phyloP scores from a whole-genome alignment of 768 basidiomycete genomes.

The Coprinellus micaceus region DNA sequence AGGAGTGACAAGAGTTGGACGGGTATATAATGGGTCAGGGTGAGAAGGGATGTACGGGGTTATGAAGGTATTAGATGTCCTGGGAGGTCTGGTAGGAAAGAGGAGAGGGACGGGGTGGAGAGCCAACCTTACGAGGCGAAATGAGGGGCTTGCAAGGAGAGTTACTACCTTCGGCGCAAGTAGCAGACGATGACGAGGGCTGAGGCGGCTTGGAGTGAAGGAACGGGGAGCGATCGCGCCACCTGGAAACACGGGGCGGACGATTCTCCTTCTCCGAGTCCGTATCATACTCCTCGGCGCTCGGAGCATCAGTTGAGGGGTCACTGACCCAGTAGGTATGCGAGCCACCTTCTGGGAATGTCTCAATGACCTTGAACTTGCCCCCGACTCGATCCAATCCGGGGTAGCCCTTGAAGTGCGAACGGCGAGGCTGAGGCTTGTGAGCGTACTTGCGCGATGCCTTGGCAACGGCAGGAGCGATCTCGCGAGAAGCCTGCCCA shows the following conservation, averaged over 20 bases:
- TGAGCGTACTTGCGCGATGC: background rate
- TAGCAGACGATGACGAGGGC: too few relatives aligned
- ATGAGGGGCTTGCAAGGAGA: too few relatives aligned
- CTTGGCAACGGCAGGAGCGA: too few relatives aligned
- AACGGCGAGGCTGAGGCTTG: slow-evolving; percentile 6
- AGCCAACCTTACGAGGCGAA: too few relatives aligned
- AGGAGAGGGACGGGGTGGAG: too few relatives aligned
- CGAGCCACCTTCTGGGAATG: slow-evolving; percentile 13
- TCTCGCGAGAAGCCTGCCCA: too few relatives aligned
- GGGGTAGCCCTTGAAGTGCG: slow-evolving; percentile 9
- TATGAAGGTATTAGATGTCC: too few relatives aligned
- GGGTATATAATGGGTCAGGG: too few relatives aligned
- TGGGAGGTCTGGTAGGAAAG: too few relatives aligned
- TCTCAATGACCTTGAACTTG: slow-evolving; percentile 10
- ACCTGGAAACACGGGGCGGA: background rate
- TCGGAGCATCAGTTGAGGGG: slow-evolving; percentile 12
- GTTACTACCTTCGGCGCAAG: too few relatives aligned
- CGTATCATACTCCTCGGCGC: slow-evolving; percentile 5
- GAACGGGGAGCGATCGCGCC: background rate
- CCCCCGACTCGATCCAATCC: slow-evolving; percentile 9
- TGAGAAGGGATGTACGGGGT: too few relatives aligned
- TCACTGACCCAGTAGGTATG: slow-evolving; percentile 8
- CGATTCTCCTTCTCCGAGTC: slow-evolving; percentile 13
- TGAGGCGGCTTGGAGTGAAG: background rate
- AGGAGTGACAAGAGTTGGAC: too few relatives aligned